Percentiles rank a stretch among this genome's conserved stretches.
Evolutionary conservation across 148 eudicot species (phyloP).

Genomic region (Chenopodium quinoa): DNA sequence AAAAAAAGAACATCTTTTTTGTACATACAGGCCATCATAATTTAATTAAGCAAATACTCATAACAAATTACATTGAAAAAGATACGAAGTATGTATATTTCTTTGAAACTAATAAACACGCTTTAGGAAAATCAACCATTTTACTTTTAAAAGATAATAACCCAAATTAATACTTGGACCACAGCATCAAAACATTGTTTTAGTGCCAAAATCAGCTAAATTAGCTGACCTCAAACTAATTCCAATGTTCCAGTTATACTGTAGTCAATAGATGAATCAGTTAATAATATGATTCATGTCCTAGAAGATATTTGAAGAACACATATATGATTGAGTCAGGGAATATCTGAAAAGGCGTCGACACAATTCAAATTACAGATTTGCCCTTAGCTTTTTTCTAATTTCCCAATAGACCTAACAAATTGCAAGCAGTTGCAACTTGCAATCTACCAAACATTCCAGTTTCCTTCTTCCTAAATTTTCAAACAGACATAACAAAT

Average conservation of each 20-base stretch:
- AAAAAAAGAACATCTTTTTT: too few species aligned
- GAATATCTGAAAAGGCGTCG: neutral
- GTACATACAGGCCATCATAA: too few species aligned
- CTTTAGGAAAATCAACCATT: too few species aligned
- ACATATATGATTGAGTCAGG: neutral
- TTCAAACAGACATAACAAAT: constrained; percentile 10
- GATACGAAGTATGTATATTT: too few species aligned
- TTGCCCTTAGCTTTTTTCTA: neutral
- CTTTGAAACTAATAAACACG: too few species aligned
- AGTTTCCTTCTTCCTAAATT: neutral
- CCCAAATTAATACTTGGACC: constrained; percentile 13
- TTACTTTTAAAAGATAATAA: neutral
- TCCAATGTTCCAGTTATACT: neutral
- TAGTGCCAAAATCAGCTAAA: neutral
- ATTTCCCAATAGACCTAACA: constrained; percentile 1
- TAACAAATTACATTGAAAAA: too few species aligned
- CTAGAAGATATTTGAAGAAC: neutral
- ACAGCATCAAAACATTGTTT: neutral
- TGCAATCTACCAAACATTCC: constrained; percentile 5
- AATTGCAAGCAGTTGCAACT: neutral
- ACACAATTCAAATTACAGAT: neutral
- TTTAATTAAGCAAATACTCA: too few species aligned
- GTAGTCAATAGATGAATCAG: neutral
- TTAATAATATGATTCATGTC: neutral
- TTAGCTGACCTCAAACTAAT: constrained; percentile 19